phyloP scores from a whole-genome alignment of 2,329 filamentous ascomycete species.

The Nigrospora sphaerica region DNA sequence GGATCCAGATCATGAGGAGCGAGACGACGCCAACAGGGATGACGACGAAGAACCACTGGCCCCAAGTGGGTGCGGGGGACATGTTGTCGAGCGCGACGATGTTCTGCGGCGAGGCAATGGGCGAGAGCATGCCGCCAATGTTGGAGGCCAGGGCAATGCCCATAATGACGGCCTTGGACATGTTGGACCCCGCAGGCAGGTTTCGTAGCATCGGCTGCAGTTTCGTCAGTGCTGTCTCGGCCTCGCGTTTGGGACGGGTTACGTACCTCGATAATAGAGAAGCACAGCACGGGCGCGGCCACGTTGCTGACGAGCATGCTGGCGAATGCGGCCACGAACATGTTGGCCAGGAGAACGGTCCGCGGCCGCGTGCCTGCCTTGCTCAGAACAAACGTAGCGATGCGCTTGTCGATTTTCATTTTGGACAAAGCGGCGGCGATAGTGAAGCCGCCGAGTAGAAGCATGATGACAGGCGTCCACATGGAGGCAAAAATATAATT shows the following conservation, averaged over 20 bases:
- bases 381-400: slow-evolving; percentile 92
- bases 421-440: slow-evolving; percentile 93
- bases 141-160: slow-evolving; percentile 94
- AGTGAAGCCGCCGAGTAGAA: slow-evolving; percentile 91
- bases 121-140: slow-evolving; percentile 91
- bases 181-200: slow-evolving; percentile 78
- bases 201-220: slow-evolving; percentile 79
- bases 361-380: slow-evolving; percentile 89
- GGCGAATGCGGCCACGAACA: slow-evolving; percentile 96
- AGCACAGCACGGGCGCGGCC: slow-evolving; percentile 91
- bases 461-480: slow-evolving; percentile 99
- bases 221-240: background rate
- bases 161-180: slow-evolving; percentile 91
- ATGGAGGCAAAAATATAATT: slow-evolving; percentile 85
- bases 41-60: slow-evolving; percentile 93
- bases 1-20: slow-evolving; percentile 79
- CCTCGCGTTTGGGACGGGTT: background rate
- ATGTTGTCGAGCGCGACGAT: slow-evolving; percentile 96
- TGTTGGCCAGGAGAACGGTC: slow-evolving; percentile 90
- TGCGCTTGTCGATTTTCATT: slow-evolving; percentile 94
- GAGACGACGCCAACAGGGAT: slow-evolving; percentile 88
- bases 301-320: slow-evolving; percentile 99
- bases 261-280: slow-evolving; percentile 86
- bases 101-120: slow-evolving; percentile 95
- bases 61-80: slow-evolving; percentile 85